Evolutionary conservation across 208 protist genomes (phyloP).

Genomic region (Wallacemonas rigidus): DNA sequence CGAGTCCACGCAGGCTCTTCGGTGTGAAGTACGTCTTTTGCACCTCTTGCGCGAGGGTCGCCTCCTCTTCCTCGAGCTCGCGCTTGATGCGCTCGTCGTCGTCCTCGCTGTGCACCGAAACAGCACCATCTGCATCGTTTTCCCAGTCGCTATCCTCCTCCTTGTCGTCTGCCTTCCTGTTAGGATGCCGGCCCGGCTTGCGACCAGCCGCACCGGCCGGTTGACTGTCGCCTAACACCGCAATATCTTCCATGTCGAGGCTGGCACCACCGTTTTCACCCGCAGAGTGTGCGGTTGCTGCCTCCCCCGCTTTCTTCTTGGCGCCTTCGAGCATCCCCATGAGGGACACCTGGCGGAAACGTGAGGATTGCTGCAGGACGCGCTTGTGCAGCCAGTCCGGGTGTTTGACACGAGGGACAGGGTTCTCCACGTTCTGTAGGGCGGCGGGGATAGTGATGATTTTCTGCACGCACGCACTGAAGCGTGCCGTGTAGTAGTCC

Average conservation of each 20-base stretch:
- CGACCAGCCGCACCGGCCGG: too few relatives aligned
- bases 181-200: not conserved
- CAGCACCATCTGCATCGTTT: constrained; percentile 34
- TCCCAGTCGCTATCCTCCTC: constrained; percentile 34
- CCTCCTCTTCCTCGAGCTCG: constrained; percentile 59
- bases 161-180: constrained; percentile 1
- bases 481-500: constrained; percentile 99
- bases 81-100: constrained; percentile 48
- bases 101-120: constrained; percentile 40
- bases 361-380: constrained; percentile 81
- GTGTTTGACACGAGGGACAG: constrained; percentile 96
- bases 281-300: not conserved
- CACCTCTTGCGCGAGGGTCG: constrained; percentile 36
- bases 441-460: constrained; percentile 99
- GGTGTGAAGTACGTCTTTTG: constrained; percentile 72
- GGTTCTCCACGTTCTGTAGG: constrained; percentile 96
- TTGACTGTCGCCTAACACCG: not conserved
- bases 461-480: constrained; percentile 98
- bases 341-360: constrained; percentile 75
- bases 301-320: constrained; percentile 27
- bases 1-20: constrained; percentile 57
- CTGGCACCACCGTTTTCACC: not conserved
- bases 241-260: constrained; percentile 13
- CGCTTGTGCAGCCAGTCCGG: constrained; percentile 98
- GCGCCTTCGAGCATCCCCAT: constrained; percentile 45